Conservation (phyloP, 495 filamentous ascomycete genomes). For the Penicillium lividum region DNA sequence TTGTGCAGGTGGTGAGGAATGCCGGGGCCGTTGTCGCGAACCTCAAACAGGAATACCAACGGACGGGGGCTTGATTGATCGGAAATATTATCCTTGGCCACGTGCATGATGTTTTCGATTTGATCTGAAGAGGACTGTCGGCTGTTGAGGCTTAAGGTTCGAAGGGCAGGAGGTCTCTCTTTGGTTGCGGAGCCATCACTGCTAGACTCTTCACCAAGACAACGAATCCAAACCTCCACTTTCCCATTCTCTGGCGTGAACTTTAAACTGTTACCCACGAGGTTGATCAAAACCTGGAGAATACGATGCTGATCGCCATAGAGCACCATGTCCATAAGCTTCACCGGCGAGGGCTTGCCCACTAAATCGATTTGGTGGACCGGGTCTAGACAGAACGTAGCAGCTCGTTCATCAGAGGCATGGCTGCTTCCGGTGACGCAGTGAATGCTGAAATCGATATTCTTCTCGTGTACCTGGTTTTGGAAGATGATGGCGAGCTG, state of each 20-base stretch:
- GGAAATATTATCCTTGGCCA: slow-evolving; percentile 42
- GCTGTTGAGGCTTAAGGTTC: background rate
- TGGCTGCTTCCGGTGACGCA: slow-evolving; percentile 43
- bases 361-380: background rate
- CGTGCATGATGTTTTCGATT: background rate
- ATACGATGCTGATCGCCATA: slow-evolving; percentile 93
- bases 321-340: slow-evolving; percentile 71
- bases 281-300: slow-evolving; percentile 86
- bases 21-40: slow-evolving; percentile 88
- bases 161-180: background rate
- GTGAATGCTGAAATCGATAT: slow-evolving; percentile 68
- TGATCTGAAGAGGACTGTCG: background rate
- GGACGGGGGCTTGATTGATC: slow-evolving; percentile 46
- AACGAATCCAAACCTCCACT: slow-evolving; percentile 72
- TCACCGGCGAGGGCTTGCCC: slow-evolving; percentile 35
- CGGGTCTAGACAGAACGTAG: background rate
- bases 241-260: slow-evolving; percentile 81
- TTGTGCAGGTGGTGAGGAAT: slow-evolving; percentile 75
- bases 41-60: slow-evolving; percentile 79
- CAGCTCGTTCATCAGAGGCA: background rate
- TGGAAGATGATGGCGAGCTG: slow-evolving; percentile 85
- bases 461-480: slow-evolving; percentile 78
- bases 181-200: slow-evolving; percentile 24
- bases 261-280: slow-evolving; percentile 90
- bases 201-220: slow-evolving; percentile 31